These are phyloP conservation scores for Pisolithus albus DNA, from an alignment of 768 basidiomycete species.

Conservation along the genomic window DNA sequence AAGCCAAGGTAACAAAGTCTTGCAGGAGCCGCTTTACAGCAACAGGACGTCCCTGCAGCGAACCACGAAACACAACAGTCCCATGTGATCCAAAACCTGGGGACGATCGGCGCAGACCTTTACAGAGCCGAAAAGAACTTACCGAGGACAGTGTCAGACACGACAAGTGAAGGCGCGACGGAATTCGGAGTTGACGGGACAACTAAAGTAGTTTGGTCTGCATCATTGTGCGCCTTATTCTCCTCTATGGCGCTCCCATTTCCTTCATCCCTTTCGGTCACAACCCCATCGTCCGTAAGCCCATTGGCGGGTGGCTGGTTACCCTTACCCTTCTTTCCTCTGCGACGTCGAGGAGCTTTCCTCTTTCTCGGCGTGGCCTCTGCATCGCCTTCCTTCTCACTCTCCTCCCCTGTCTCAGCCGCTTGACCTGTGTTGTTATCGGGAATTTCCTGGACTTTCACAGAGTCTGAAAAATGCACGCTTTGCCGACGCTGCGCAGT, in stretches of 20 bases:
- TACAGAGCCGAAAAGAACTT: constrained; percentile 16
- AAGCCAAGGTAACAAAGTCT: constrained; percentile 92
- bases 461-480: constrained; percentile 5
- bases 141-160: constrained; percentile 76
- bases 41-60: constrained; percentile 93
- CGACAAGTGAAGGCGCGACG: constrained; percentile 46
- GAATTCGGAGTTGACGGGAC: constrained; percentile 17
- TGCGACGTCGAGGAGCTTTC: constrained; percentile 32
- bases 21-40: constrained; percentile 96
- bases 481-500: constrained; percentile 1
- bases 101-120: constrained; percentile 5
- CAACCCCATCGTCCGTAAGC: constrained; percentile 17
- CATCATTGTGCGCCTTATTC: constrained; percentile 16
- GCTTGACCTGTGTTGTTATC: constrained; percentile 7
- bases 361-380: constrained; percentile 40
- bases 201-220: constrained; percentile 14
- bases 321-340: constrained; percentile 51
- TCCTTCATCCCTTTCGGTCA: constrained; percentile 20
- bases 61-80: constrained; percentile 90
- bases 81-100: constrained; percentile 93
- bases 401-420: constrained; percentile 42
- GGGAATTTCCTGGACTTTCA: background rate
- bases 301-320: constrained; percentile 7
- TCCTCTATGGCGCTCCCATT: constrained; percentile 31
- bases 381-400: constrained; percentile 47